Percentiles rank a stretch among this genome's conserved stretches.
These are phyloP conservation scores for Coemansia sp. DNA, from an alignment of 192 early-diverging fungal genomes.

Conservation along the genomic window DNA sequence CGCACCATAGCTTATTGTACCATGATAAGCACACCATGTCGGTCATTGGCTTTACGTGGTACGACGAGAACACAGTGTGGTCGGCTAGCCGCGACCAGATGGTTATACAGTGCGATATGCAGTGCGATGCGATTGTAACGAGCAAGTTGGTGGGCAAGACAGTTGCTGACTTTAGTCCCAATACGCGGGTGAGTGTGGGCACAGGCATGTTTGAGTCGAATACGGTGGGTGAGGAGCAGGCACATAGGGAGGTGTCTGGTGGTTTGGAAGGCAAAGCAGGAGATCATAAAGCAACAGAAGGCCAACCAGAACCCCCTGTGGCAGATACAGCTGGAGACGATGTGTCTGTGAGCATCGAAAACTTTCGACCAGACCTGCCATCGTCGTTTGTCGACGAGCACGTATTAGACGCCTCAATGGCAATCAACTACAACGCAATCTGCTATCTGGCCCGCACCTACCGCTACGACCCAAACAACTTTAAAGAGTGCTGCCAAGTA, in stretches of 20 bases:
- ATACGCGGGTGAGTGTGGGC: constrained; percentile 28
- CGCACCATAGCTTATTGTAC: constrained; percentile 46
- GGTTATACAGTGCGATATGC: constrained; percentile 49
- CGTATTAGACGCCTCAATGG: constrained; percentile 17
- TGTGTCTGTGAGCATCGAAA: constrained; percentile 12
- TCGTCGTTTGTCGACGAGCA: constrained; percentile 47
- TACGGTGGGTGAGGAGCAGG: not conserved
- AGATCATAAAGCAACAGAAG: too few relatives aligned
- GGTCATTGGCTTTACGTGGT: constrained; percentile 46
- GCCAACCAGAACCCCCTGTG: too few relatives aligned
- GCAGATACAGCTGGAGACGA: too few relatives aligned
- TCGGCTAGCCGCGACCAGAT: constrained; percentile 21
- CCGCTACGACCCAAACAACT: constrained; percentile 39
- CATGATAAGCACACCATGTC: constrained; percentile 35
- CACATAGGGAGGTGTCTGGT: not conserved
- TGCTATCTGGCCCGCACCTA: constrained; percentile 37
- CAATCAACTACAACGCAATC: constrained; percentile 18
- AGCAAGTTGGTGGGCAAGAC: constrained; percentile 27
- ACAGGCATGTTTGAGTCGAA: constrained; percentile 12
- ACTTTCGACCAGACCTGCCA: constrained; percentile 33
- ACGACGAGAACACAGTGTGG: constrained; percentile 49
- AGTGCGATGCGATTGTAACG: constrained; percentile 32
- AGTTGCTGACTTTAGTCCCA: constrained; percentile 33
- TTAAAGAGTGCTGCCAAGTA: constrained; percentile 37
- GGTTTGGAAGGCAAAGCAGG: too few relatives aligned